Evolutionary conservation across 192 early-diverging fungal species (phyloP), one percentile per base, ranked within the genome.

Genomic region (Backusella australiensis): DNA sequence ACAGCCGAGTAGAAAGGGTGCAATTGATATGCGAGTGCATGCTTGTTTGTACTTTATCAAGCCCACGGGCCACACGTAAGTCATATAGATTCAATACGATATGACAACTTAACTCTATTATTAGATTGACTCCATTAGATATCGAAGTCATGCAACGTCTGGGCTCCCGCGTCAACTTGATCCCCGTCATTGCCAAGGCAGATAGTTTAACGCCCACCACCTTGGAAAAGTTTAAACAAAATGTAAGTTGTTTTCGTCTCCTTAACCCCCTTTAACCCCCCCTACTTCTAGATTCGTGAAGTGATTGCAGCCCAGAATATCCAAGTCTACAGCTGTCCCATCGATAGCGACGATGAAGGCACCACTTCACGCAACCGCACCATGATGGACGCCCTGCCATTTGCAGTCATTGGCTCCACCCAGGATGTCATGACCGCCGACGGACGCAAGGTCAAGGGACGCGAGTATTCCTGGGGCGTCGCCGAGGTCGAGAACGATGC

Each of bases 401-500:
- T 96, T 84, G 95, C 96, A 11, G 92, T 99, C 67, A 98, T 99
- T 83, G 94, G 95, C 53, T 92, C 90, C 84, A 94, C 93, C 69
- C 88, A 91, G 70, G 97, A 98, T 77, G 94, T 98, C 65, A 81
- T 83, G 68, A 91, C 89, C 21, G 83, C 86, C 41, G 94, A 96
- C 73, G 98, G 98, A 15, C 90, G 95, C 72, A 89, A 83, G 66
- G 97, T 98, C 78, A 97, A 95, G 78, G 98, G 98, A 71, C 91
- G 98, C 71, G 90, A 97, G 84, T 99, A 98, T 86, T 91, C 94
- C 19, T 99, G 98, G 98, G 98, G 98, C 79, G 95, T 97, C 71
- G 96, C 96, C 32, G 97, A 99, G 89, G 98, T 99, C 14, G 98
- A 99, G 82, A 99, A 98, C 83, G 98, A 99, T 84, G 88, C 90